phyloP scores from a whole-genome alignment of 495 filamentous ascomycete species.

The Podospora tetraspora region DNA sequence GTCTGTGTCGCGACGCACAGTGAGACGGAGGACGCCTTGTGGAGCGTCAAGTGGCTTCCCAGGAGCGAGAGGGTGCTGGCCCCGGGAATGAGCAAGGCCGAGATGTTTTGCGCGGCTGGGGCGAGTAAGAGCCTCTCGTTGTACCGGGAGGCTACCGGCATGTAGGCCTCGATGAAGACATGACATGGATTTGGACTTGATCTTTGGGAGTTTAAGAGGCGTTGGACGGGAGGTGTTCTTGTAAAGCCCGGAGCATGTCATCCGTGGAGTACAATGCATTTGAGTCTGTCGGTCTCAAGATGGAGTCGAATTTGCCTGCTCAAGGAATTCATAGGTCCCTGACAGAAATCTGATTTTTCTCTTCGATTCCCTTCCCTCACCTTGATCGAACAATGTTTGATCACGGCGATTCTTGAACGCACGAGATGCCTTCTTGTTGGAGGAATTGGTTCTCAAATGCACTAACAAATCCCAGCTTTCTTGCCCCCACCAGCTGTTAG shows the following conservation, averaged over 20 bases:
- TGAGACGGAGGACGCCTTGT: constrained; percentile 80
- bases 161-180: constrained; percentile 28
- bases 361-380: not conserved
- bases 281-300: not conserved
- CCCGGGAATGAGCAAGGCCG: constrained; percentile 55
- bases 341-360: not conserved
- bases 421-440: not conserved
- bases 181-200: not conserved
- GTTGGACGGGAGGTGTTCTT: not conserved
- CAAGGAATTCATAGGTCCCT: not conserved
- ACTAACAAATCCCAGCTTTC: not conserved
- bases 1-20: constrained; percentile 89
- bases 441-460: not conserved
- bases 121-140: constrained; percentile 75
- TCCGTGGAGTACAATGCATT: not conserved
- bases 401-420: not conserved
- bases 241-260: not conserved
- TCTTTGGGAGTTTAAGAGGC: not conserved
- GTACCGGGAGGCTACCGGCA: constrained; percentile 86
- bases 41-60: constrained; percentile 84
- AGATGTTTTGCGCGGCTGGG: constrained; percentile 83
- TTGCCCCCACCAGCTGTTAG: not conserved
- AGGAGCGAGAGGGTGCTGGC: constrained; percentile 46
- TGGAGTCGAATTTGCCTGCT: not conserved
- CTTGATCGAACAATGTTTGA: not conserved